Base-by-base conservation (phyloP, 2,329 filamentous ascomycete species). In the Rutstroemia sp. region DNA sequence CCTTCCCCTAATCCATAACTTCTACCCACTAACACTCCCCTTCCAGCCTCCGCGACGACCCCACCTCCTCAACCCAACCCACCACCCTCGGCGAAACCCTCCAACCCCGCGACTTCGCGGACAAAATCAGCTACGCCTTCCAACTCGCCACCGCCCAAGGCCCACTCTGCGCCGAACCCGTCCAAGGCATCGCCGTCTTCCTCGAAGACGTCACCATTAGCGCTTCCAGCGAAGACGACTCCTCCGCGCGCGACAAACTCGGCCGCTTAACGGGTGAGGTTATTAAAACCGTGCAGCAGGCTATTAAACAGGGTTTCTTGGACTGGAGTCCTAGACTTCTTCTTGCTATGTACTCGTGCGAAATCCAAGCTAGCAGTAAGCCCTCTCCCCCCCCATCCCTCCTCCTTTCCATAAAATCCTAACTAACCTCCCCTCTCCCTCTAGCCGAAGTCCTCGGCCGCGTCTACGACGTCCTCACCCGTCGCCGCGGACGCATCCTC, bases 391-490 rank as follows among this genome's bases (percentile, higher is more conserved):
- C 36, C 19, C 51, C 47, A n/a, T n/a, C n/a, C n/a, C n/a, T n/a
- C n/a, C n/a, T n/a, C n/a, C n/a, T 30, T 48, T 36, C 34, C 16
- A 34, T 5, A 48, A 36, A 48, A 51, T 44, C 30, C 60, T 59
- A 61, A 70, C 51, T 44, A 30, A 17, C 49, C 8, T 46, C 27
- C 27, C 9, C 8, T 8, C 27, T 7, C 27, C 27, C 27, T 27
- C 54, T 60, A 83, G 84, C 92, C 66, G 94, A 97, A 72, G 94
- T 97, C 44, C 83, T 99, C 5, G 94, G 94, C 21, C 86, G 90
- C 30, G 94, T 97, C 36, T 99, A 99, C 77, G 89, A 89, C 63
- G 92, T 97, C n/a, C 84, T 99, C n/a, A 96, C 92, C 34, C 87
- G 92, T 1, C 88, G 94, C 5, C 86, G 92, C 36, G 94, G 94